Base-by-base conservation (phyloP, 2,329 filamentous ascomycete genomes). In the Raffaelea deltoideospora region DNA sequence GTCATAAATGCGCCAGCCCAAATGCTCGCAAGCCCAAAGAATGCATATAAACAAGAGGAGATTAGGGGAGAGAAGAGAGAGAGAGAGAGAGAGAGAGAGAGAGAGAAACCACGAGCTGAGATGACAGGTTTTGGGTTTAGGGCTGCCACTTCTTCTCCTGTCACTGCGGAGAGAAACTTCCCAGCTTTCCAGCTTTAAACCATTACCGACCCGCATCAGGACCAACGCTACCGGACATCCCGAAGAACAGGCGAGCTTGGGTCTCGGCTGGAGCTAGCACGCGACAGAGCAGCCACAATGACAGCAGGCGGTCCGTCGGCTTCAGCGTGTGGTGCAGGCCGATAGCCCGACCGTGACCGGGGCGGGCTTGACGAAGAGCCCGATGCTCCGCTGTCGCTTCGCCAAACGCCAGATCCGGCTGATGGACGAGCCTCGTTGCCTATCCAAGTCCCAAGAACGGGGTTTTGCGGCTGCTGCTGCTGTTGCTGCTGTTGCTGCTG, bases 331-430 rank as follows among this genome's bases (percentile, higher is more conserved):
- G 35, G n/a, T n/a, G n/a, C n/a, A 3, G 22, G 33, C 22, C 26
- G 5, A 31, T 26, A 20, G 2, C 28, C 28, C 6, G 37, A 15
- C 8, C 18, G 19, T 18, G 33, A 30, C 10, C 23, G 31, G 5
- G 40, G 20, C 20, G 26, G n/a, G 26, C 34, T 18, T 3, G 26
- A 15, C 18, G 38, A 39, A 1, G 40, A 24, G 5, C 10, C 24
- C 23, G 37, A 44, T 6, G 33, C 34, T 9, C 22, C 22, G 27
- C 41, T 41, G 34, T 14, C 30, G 32, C 37, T 37, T n/a, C 38
- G 39, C 37, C 38, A 36, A 5, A 39, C 27, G 4, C 26, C 26
- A 7, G 33, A 29, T 14, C 20, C 23, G 6, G 20, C 21, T 3
- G n/a, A 22, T 11, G 17, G 31, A 20, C 13, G 15, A 9, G 24